Base-by-base conservation (phyloP, 495 filamentous ascomycete genomes). In the Penicillium malachiteum region DNA sequence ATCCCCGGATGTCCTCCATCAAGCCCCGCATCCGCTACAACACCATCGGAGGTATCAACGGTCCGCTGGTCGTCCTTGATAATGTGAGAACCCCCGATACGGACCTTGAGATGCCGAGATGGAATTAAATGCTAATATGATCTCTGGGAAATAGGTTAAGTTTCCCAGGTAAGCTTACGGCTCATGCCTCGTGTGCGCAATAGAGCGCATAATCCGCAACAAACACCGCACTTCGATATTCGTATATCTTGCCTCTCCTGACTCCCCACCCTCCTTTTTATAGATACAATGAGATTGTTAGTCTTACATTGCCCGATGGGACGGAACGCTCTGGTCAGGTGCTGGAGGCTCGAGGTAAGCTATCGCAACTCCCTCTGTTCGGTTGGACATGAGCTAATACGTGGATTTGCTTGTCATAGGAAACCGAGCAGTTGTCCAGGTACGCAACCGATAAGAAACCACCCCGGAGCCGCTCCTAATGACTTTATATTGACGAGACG, bases 31-130 rank as follows among this genome's bases (percentile, higher is more conserved):
- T 96, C 69, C 83, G 89, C 56, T 99, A 99, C 81, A 99, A 99
- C 79, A 99, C 94, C 57, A 91, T 99, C 71, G 89, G 90, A 72
- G 95, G 92, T 74, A 89, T 97, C 72, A 99, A 97, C 77, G 95
- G 94, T 45, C 94, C 94, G 50, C 83, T 97, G 74, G 94, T 99
- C 64, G 90, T 99, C 71, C 81, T 99, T 47, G 95, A 97, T 67
- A 91, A 95, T 81, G 92, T 96, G 70, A 67, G 81, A 52, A 30
- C 17, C 42, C 26, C 32, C 37, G 34, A n/a, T 34, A 43, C 31
- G 37, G 48, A 14, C 34, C 12, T 18, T 42, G 10, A 51, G 34
- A 45, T 44, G 26, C 40, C 16, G n/a, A n/a, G 14, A 12, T 17
- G 34, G 49, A 46, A 37, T 38, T 7, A 9, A 38, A 30, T 34